Evolutionary conservation across 139 green algal genomes (phyloP).

Genomic region (Volvox reticuliferus): DNA sequence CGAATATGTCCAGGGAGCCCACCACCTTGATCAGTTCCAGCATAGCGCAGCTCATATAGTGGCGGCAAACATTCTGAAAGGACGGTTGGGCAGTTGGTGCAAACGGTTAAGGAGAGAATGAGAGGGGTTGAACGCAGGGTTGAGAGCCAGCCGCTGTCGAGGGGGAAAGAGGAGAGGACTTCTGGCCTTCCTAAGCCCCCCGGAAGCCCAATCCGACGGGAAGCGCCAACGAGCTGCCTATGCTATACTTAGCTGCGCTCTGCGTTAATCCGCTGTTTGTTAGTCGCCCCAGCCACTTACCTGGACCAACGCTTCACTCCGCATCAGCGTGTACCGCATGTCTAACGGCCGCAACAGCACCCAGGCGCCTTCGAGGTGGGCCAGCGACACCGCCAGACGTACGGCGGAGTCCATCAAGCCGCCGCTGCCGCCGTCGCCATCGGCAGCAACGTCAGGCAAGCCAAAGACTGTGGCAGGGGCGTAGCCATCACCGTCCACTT

Average conservation of each 20-base stretch:
- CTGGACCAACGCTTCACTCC: slow-evolving; percentile 68
- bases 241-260: too few species aligned
- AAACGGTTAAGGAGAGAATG: neutral
- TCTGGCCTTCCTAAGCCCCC: too few species aligned
- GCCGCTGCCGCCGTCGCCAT: slow-evolving; percentile 25
- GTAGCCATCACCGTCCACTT: neutral
- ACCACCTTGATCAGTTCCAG: slow-evolving; percentile 76
- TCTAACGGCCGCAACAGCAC: slow-evolving; percentile 71
- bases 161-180: neutral
- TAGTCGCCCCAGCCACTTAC: slow-evolving; percentile 43
- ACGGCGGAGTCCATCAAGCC: slow-evolving; percentile 48
- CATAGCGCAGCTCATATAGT: slow-evolving; percentile 77
- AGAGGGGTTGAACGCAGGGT: neutral
- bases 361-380: slow-evolving; percentile 84
- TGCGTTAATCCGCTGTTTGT: too few species aligned
- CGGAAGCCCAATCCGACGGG: too few species aligned
- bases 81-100: neutral
- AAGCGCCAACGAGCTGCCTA: too few species aligned
- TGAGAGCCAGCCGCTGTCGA: neutral
- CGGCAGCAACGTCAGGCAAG: neutral
- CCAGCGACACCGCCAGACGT: slow-evolving; percentile 73
- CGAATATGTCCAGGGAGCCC: slow-evolving; percentile 70
- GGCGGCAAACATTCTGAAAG: slow-evolving; percentile 47
- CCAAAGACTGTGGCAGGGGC: neutral
- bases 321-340: slow-evolving; percentile 75